Conservation (phyloP, 176 grass and related monocot species). For the Oryza brachyantha region DNA sequence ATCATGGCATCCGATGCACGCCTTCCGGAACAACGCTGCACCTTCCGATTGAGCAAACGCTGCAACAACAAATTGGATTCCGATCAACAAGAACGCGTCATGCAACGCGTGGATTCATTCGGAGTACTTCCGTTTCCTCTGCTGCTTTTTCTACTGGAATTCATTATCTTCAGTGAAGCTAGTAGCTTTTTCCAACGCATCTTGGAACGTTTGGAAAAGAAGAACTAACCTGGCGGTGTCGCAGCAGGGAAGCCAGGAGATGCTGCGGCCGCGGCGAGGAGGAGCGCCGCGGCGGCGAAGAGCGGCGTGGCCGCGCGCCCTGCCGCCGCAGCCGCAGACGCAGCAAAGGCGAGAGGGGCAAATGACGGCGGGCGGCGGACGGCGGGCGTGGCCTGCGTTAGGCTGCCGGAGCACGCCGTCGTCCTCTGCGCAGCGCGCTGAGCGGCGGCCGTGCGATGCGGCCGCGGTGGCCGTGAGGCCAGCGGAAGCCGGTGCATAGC, state of each 20-base stretch:
- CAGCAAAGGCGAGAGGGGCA: neutral
- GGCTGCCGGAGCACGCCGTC: neutral
- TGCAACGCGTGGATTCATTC: neutral
- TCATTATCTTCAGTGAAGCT: neutral
- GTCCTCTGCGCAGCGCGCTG: neutral
- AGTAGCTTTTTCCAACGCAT: neutral
- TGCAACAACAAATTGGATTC: conserved; percentile 2
- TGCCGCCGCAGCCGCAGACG: neutral
- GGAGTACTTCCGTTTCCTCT: no score
- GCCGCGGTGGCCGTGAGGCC: neutral
- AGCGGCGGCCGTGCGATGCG: neutral
- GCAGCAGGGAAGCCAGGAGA: neutral
- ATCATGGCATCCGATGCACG: conserved; percentile 92
- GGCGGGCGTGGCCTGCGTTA: neutral
- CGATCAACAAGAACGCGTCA: neutral
- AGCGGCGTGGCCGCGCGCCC: conserved; percentile 30
- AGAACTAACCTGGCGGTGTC: conserved; percentile 40
- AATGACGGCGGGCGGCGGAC: neutral
- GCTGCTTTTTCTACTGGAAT: neutral
- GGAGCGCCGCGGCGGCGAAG: conserved; percentile 50
- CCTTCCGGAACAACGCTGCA: conserved; percentile 65
- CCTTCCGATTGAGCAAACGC: conserved; percentile 61
- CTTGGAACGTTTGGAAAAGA: neutral
- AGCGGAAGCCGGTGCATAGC: conserved; percentile 26
- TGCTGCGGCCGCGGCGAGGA: conserved; percentile 32